Conservation (phyloP, 768 basidiomycete genomes). For the Xerocomellus intermedius region DNA sequence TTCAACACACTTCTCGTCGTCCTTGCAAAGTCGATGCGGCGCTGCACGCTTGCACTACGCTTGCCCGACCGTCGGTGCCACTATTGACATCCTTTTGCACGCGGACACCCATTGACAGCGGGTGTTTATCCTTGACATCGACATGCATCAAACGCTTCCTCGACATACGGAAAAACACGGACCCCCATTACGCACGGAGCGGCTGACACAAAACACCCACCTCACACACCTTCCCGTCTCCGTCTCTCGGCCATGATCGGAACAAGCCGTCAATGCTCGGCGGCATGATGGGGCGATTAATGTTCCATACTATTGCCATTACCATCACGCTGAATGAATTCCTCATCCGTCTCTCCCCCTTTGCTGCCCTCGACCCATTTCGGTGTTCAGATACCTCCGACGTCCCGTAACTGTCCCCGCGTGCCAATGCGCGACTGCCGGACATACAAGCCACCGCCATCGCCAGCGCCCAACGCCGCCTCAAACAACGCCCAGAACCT, state of each 20-base stretch:
- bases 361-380: not conserved
- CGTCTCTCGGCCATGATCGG: constrained; percentile 6
- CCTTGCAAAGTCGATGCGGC: too few species aligned
- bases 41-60: too few species aligned
- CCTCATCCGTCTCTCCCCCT: not conserved
- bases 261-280: constrained; percentile 4
- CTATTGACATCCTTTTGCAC: not conserved
- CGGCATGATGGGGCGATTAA: not conserved
- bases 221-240: not conserved
- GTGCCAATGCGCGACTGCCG: not conserved
- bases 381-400: constrained; percentile 1
- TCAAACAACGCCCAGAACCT: constrained; percentile 6
- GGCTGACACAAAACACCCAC: not conserved
- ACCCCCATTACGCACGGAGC: not conserved
- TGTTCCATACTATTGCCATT: not conserved
- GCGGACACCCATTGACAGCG: constrained; percentile 15
- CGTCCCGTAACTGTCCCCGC: not conserved
- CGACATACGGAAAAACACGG: constrained; percentile 12
- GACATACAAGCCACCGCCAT: constrained; percentile 3
- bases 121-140: constrained; percentile 1
- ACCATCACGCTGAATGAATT: not conserved
- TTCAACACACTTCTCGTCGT: too few species aligned
- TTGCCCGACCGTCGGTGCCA: constrained; percentile 1
- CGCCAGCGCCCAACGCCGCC: not conserved
- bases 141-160: not conserved